Base-by-base conservation (phyloP, 768 basidiomycete genomes). In the Tremella mesenterica region DNA sequence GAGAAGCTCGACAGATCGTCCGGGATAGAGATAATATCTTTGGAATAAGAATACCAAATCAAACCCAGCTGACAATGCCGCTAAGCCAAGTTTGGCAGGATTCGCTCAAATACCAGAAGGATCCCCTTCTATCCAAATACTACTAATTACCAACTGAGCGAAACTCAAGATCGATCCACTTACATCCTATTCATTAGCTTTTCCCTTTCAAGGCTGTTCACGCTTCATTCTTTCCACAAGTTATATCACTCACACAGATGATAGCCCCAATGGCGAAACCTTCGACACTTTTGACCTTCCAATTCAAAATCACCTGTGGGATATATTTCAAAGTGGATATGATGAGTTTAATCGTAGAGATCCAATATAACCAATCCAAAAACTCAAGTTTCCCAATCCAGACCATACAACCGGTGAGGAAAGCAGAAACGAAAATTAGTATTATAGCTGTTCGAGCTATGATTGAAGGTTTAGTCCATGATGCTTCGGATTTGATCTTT, bases 221-320 rank as follows among this genome's bases (percentile, higher is more conserved):
- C 2, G 36, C 9, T 38, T 18, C 5, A 18, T 12, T 4, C 18
- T 8, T 41, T 7, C 36, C 33, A 30, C 23, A 52, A 27, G 13
- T 20, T 20, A 2, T 20, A 48, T 21, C 44, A 75, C 73, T 61
- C 65, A 74, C 60, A 39, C 57, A 50, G 39, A 65, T 31, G 44
- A 71, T 65, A 3, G 50, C 52, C n/a, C 34, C 41, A 34, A 69
- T 66, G 2, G 67, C 61, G 55, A 72, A 69, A 3, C 72, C 65
- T 13, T 64, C 62, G 0, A 75, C 75, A 12, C 70, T 71, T 53
- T 71, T 65, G 12, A 73, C 57, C 27, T 48, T 46, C 48, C 63
- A 74, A 54, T 78, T 77, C 10, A 75, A 49, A 36, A 60, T 50
- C 4, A 74, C 70, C 54, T 77, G 77, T 2, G 77, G 76, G 4